Percentiles rank a stretch among this genome's conserved stretches.
These are phyloP conservation scores for Trypanosoma mega DNA, from an alignment of 208 protist species.

Conservation along the genomic window DNA sequence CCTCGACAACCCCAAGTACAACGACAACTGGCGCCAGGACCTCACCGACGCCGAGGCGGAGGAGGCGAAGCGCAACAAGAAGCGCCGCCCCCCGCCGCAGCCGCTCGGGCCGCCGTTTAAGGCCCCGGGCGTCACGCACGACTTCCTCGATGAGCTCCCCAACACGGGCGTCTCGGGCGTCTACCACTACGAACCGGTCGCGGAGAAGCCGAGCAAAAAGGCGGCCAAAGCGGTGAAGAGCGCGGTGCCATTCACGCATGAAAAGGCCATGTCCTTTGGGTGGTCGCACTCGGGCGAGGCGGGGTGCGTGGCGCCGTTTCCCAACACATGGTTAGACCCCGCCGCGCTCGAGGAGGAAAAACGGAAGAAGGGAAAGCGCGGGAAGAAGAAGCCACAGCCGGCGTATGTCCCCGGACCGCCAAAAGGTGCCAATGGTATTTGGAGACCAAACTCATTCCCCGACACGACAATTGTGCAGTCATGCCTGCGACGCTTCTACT, in stretches of 20 bases:
- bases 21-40: slow-evolving; percentile 55
- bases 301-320: slow-evolving; percentile 70
- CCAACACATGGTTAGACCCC: slow-evolving; percentile 69
- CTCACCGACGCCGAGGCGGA: slow-evolving; percentile 23
- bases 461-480: slow-evolving; percentile 79
- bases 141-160: slow-evolving; percentile 75
- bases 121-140: slow-evolving; percentile 44
- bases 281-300: slow-evolving; percentile 37
- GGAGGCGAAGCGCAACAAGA: slow-evolving; percentile 22
- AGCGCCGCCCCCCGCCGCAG: slow-evolving; percentile 10
- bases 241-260: slow-evolving; percentile 18
- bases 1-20: slow-evolving; percentile 59
- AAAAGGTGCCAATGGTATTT: slow-evolving; percentile 40
- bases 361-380: slow-evolving; percentile 29
- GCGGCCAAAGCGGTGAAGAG: slow-evolving; percentile 14
- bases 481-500: slow-evolving; percentile 82
- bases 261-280: slow-evolving; percentile 48
- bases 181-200: slow-evolving; percentile 53
- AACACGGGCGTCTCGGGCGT: slow-evolving; percentile 71
- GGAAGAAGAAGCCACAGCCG: slow-evolving; percentile 28
- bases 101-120: slow-evolving; percentile 47
- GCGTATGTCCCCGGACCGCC: slow-evolving; percentile 31
- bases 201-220: slow-evolving; percentile 38
- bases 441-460: slow-evolving; percentile 79
- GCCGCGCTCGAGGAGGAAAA: slow-evolving; percentile 23